Evolutionary conservation across 75 land plant species (phyloP), one percentile per base, ranked within the genome.

Genomic region (Azolla pinnata): DNA sequence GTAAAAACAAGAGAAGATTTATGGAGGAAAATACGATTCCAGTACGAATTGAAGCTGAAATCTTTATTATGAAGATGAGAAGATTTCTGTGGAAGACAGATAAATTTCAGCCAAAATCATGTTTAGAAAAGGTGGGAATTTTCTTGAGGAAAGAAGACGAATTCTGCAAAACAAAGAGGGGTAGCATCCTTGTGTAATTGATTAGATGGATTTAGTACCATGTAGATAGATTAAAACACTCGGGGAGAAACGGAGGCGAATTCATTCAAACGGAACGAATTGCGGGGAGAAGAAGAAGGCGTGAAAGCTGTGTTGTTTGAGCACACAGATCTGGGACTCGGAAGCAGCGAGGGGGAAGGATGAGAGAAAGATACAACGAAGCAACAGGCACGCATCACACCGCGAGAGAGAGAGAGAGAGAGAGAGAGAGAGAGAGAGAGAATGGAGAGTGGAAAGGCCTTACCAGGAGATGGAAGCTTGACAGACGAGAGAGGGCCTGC

Each of bases 391-490:
- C n/a, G n/a, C n/a, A n/a, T n/a, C n/a, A n/a, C n/a, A n/a, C n/a
- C n/a, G n/a, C n/a, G 31, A 17, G 44, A 61, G 40, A 65, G 40
- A 19, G 42, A 33, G 4, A 28, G 35, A 25, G 60, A 10, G 29
- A 9, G n/a, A 21, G 31, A 17, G 44, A 61, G 40, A 65, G 40
- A 19, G 42, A 33, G 4, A 28, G 35, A 25, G 60, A 10, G 29
- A 9, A 21, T 18, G 21, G 29, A 1, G 18, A 1, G 23, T 14
- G 25, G 27, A 44, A 47, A 32, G 54, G 8, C 32, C 79, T 62
- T 63, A 85, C 90, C 58, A 69, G 67, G 18, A 86, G 78, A 44
- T 86, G 76, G 42, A 86, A 72, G 21, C 54, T 42, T 44, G 76
- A 63, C 44, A 83, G 51, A 56, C 65, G 76, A 18, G 75, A 59